Conservation (phyloP, 768 basidiomycete genomes). For the Paxillus involutus region DNA sequence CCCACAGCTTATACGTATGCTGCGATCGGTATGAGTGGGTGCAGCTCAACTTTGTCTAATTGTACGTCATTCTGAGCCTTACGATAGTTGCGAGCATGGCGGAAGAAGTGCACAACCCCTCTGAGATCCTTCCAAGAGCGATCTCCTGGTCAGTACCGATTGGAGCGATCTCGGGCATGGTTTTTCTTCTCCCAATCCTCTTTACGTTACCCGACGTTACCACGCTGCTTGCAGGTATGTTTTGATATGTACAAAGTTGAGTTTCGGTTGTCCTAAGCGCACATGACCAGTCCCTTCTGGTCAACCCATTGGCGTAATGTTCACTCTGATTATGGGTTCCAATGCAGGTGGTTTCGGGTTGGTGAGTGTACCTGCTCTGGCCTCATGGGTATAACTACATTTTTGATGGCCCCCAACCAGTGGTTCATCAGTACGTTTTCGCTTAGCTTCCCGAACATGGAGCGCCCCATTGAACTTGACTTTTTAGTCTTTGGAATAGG, state of each 20-base stretch:
- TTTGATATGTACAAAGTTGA: background rate
- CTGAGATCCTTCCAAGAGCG: constrained; percentile 52
- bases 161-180: constrained; percentile 47
- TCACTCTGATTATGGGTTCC: constrained; percentile 61
- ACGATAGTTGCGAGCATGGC: constrained; percentile 59
- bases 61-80: constrained; percentile 1
- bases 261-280: constrained; percentile 1
- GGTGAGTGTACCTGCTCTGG: constrained; percentile 31
- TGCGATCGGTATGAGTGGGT: constrained; percentile 62
- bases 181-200: constrained; percentile 61
- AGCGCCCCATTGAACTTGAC: background rate
- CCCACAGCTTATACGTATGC: constrained; percentile 52
- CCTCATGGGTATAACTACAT: constrained; percentile 1
- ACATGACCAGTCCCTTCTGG: constrained; percentile 48
- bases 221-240: constrained; percentile 50
- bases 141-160: constrained; percentile 56
- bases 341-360: constrained; percentile 62
- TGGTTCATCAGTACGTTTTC: constrained; percentile 42
- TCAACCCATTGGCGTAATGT: constrained; percentile 65
- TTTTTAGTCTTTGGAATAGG: constrained; percentile 51
- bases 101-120: constrained; percentile 64
- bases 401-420: constrained; percentile 16
- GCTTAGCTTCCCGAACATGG: background rate
- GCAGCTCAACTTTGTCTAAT: background rate
- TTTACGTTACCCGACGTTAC: constrained; percentile 63